Percentiles rank a stretch among this genome's conserved stretches.
These are phyloP conservation scores for Gossypium ekmanianum DNA, from an alignment of 345 rosid species.

Conservation along the genomic window DNA sequence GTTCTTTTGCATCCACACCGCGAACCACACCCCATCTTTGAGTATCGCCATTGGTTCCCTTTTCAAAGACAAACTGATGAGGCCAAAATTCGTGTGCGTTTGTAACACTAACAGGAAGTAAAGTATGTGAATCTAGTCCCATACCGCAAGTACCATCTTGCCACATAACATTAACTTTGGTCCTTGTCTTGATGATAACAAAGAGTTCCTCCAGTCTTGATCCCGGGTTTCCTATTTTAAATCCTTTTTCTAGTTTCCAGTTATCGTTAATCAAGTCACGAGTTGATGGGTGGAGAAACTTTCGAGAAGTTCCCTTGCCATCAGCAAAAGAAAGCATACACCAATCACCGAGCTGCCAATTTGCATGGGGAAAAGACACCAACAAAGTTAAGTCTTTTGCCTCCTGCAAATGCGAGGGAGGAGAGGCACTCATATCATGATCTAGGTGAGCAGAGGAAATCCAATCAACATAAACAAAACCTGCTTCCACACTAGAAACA, in stretches of 20 bases:
- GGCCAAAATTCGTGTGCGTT: constrained; percentile 92
- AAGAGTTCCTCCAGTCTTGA: constrained; percentile 41
- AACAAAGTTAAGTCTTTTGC: constrained; percentile 54
- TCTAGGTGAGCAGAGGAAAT: constrained; percentile 49
- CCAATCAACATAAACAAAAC: constrained; percentile 75
- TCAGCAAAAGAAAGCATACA: constrained; percentile 54
- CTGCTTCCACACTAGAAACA: constrained; percentile 58
- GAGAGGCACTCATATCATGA: constrained; percentile 31
- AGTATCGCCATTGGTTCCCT: constrained; percentile 37
- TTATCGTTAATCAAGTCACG: constrained; percentile 21
- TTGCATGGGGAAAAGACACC: constrained; percentile 62
- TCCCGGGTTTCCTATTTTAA: constrained; percentile 28
- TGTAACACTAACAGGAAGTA: constrained; percentile 55
- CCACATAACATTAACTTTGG: constrained; percentile 73
- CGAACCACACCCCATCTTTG: constrained; percentile 69
- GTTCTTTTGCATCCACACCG: constrained; percentile 70
- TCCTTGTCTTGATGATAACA: constrained; percentile 58
- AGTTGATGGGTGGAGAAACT: constrained; percentile 22
- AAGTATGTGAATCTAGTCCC: constrained; percentile 52
- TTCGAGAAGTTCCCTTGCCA: constrained; percentile 22
- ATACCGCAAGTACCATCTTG: constrained; percentile 64
- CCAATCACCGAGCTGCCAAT: constrained; percentile 98
- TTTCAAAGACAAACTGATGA: constrained; percentile 75
- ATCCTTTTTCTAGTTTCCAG: constrained; percentile 31
- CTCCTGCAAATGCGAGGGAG: constrained; percentile 54